phyloP scores from a whole-genome alignment of 2,329 filamentous ascomycete species.

The Sporothrix luriei region DNA sequence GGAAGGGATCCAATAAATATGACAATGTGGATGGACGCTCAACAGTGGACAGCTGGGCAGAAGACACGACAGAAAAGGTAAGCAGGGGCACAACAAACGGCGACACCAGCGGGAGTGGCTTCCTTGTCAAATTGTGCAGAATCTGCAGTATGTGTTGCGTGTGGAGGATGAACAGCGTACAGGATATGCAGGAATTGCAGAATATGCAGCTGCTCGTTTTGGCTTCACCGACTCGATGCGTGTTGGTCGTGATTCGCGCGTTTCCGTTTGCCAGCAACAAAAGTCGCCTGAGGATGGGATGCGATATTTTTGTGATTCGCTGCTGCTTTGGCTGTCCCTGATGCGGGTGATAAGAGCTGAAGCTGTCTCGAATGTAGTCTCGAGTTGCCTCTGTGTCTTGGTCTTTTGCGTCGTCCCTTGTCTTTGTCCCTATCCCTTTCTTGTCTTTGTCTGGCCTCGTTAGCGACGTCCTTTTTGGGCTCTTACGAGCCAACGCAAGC shows the following conservation, averaged over 20 bases:
- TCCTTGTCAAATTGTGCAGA: conserved; percentile 23
- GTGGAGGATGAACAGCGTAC: background rate
- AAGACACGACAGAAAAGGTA: background rate
- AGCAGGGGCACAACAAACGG: conserved; percentile 21
- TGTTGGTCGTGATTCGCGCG: conserved; percentile 14
- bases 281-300: background rate
- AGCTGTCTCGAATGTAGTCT: background rate
- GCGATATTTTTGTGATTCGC: conserved; percentile 32
- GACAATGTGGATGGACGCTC: background rate
- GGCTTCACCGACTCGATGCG: conserved; percentile 31
- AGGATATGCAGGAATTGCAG: conserved; percentile 6
- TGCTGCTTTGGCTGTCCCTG: background rate
- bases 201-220: conserved; percentile 28
- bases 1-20: conserved; percentile 17
- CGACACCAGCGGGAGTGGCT: conserved; percentile 22
- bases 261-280: background rate
- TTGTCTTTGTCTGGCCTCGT: background rate
- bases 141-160: background rate
- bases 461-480: background rate
- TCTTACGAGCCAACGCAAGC: background rate
- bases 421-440: background rate
- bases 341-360: background rate
- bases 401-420: background rate
- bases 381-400: background rate
- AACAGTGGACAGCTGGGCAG: background rate